phyloP scores from a whole-genome alignment of 1,139 yeast species.

The Saccharomyces hybrid region DNA sequence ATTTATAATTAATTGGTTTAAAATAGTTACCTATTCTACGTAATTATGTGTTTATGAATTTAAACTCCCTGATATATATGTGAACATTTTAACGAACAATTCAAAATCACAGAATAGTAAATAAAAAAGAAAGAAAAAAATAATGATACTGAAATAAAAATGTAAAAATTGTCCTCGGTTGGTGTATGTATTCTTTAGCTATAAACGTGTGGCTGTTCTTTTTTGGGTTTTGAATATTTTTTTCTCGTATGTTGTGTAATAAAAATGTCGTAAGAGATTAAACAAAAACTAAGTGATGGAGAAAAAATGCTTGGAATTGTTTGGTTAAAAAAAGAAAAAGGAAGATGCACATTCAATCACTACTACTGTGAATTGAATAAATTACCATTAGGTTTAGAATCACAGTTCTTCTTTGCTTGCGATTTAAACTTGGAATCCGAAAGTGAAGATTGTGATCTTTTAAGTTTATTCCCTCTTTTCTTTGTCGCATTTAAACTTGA shows the following conservation, averaged over 20 bases:
- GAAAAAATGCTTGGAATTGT: background rate
- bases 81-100: background rate
- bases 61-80: background rate
- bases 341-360: background rate
- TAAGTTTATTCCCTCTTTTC: conserved; percentile 3
- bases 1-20: background rate
- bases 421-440: background rate
- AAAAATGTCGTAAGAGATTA: background rate
- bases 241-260: conserved; percentile 4
- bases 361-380: background rate
- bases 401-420: conserved; percentile 2
- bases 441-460: conserved; percentile 12
- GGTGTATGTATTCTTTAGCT: background rate
- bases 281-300: background rate
- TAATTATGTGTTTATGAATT: background rate
- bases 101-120: background rate
- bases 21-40: background rate
- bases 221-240: conserved; percentile 1
- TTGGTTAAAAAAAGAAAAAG: background rate
- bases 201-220: background rate
- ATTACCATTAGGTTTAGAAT: conserved; percentile 1
- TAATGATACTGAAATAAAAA: background rate
- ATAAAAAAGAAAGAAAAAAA: background rate
- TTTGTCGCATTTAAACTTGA: background rate
- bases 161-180: background rate